Conservation (phyloP, 306 rosid genomes). For the Potentilla sterilis region DNA sequence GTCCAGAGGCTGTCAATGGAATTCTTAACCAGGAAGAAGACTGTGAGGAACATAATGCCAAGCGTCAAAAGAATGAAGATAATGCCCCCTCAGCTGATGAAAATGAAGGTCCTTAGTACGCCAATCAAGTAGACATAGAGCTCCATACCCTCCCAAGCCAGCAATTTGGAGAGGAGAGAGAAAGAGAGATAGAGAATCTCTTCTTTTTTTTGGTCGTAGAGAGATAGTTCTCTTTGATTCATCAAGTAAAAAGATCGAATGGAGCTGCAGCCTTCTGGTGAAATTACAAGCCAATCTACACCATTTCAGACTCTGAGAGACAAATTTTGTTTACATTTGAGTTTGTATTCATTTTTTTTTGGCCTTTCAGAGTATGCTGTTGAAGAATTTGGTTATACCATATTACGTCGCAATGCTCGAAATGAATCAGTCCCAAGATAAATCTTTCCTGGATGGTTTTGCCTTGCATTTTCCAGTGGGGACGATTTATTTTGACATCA, state of each 20-base stretch:
- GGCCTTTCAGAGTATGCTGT: neutral
- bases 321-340: neutral
- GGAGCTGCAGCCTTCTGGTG: slow-evolving; percentile 9
- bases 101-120: slow-evolving; percentile 15
- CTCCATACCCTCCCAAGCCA: slow-evolving; percentile 21
- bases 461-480: neutral
- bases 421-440: neutral
- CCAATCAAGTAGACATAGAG: slow-evolving; percentile 23
- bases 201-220: too few relatives aligned
- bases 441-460: neutral
- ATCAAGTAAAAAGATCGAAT: neutral
- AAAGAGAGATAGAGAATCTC: slow-evolving; percentile 12
- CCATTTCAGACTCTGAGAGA: slow-evolving; percentile 23
- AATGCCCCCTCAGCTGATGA: slow-evolving; percentile 33
- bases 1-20: slow-evolving; percentile 65
- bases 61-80: slow-evolving; percentile 59
- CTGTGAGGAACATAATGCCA: slow-evolving; percentile 45
- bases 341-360: slow-evolving; percentile 5
- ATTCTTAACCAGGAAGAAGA: slow-evolving; percentile 54
- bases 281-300: slow-evolving; percentile 7
- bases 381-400: neutral
- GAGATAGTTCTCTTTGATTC: slow-evolving; percentile 11
- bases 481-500: neutral
- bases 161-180: slow-evolving; percentile 19
- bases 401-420: neutral